Evolutionary conservation across 202 grass and related monocot species (phyloP).

Genomic region (Cymbopogon flexuosus): DNA sequence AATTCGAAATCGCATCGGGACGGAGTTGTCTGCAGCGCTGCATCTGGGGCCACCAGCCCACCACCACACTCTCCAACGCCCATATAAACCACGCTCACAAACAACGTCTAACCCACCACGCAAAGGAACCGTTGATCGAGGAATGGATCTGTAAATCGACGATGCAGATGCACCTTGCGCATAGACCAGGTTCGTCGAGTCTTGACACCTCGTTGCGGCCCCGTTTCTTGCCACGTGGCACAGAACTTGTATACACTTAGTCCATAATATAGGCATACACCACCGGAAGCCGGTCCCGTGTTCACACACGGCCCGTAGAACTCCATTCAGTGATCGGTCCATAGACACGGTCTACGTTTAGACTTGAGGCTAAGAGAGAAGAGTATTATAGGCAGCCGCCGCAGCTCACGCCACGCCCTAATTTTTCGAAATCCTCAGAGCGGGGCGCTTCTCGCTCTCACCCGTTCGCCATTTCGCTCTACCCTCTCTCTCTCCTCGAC

Average conservation of each 20-base stretch:
- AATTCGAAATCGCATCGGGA: constrained; percentile 49
- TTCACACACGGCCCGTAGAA: too few relatives aligned
- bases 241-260: neutral
- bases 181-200: neutral
- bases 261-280: neutral
- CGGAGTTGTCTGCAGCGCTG: neutral
- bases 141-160: neutral
- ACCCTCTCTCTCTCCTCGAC: neutral
- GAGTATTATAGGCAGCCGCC: neutral
- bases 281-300: neutral
- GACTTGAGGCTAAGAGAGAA: neutral
- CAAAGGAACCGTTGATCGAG: neutral
- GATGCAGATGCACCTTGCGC: neutral
- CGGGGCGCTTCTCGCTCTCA: constrained; percentile 43
- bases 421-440: constrained; percentile 44
- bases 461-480: constrained; percentile 12
- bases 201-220: neutral
- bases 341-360: neutral
- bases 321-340: neutral
- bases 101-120: neutral
- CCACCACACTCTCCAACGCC: neutral
- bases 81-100: neutral
- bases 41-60: constrained; percentile 25
- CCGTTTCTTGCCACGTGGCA: neutral
- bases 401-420: constrained; percentile 34